Conservation (phyloP, 2,329 filamentous ascomycete species). For the Fusarium sp. region DNA sequence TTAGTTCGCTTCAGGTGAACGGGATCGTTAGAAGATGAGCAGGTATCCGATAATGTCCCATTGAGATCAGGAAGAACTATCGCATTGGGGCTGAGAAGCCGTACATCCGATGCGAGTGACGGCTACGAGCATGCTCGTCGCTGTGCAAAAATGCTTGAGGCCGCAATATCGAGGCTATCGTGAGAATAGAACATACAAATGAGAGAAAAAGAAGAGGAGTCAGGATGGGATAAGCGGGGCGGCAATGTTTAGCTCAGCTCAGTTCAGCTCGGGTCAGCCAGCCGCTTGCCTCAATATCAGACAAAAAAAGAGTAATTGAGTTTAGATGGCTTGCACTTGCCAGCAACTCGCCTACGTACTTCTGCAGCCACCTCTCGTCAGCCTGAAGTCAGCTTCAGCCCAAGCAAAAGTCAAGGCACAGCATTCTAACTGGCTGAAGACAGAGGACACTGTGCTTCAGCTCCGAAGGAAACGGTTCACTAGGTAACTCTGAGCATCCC, state of each 20-base stretch:
- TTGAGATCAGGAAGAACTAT: background rate
- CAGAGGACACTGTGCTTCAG: conserved; percentile 27
- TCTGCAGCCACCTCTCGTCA: conserved; percentile 35
- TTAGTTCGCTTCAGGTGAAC: background rate
- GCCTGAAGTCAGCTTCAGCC: conserved; percentile 37
- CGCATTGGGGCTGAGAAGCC: background rate
- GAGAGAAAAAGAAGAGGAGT: background rate
- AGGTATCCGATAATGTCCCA: background rate
- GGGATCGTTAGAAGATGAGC: background rate
- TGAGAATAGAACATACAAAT: background rate
- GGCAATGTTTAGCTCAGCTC: background rate
- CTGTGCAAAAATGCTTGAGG: background rate
- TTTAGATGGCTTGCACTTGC: conserved; percentile 17
- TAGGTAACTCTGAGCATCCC: background rate
- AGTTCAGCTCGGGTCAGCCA: conserved; percentile 9
- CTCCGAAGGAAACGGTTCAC: background rate
- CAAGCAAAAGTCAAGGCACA: conserved; percentile 10
- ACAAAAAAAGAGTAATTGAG: conserved; percentile 8
- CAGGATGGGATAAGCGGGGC: background rate
- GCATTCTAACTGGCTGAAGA: conserved; percentile 14
- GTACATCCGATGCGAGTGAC: background rate
- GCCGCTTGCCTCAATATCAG: conserved; percentile 10
- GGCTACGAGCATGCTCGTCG: background rate
- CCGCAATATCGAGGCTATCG: background rate
- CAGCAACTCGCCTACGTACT: background rate